These are phyloP conservation scores for Saturnispora saitoi DNA, from an alignment of 805 yeast species.

Conservation along the genomic window DNA sequence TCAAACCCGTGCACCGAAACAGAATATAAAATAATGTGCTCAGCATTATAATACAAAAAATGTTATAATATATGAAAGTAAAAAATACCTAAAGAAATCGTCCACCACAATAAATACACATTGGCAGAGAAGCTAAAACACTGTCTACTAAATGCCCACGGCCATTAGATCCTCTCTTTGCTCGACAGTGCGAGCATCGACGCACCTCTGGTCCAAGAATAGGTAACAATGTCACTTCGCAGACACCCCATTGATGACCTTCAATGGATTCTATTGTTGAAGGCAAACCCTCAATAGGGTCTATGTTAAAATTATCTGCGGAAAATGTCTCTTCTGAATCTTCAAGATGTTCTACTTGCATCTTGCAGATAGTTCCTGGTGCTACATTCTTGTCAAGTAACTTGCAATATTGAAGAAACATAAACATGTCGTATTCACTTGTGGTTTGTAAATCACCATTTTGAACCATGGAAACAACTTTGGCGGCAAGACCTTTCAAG, in stretches of 20 bases:
- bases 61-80: neutral
- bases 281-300: neutral
- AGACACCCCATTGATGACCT: conserved; percentile 16
- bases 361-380: conserved; percentile 3
- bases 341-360: conserved; percentile 6
- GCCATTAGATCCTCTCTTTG: neutral
- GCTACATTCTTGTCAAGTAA: conserved; percentile 3
- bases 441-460: neutral
- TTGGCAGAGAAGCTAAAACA: conserved; percentile 7
- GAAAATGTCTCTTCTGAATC: conserved; percentile 3
- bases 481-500: conserved; percentile 8
- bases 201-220: conserved; percentile 9
- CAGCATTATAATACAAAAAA: neutral
- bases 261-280: conserved; percentile 6
- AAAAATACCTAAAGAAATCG: conserved; percentile 4
- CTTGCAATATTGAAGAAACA: conserved; percentile 11
- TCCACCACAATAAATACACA: conserved; percentile 16
- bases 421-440: conserved; percentile 10
- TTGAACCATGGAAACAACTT: conserved; percentile 10
- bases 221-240: conserved; percentile 14
- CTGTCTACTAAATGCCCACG: conserved; percentile 3
- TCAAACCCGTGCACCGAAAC: neutral
- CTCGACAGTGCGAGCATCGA: conserved; percentile 11
- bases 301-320: conserved; percentile 2
- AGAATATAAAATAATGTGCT: neutral